Evolutionary conservation across 371 early-diverging fungal genomes (phyloP), one percentile per base, ranked within the genome.

Genomic region (Circinella umbellata): DNA sequence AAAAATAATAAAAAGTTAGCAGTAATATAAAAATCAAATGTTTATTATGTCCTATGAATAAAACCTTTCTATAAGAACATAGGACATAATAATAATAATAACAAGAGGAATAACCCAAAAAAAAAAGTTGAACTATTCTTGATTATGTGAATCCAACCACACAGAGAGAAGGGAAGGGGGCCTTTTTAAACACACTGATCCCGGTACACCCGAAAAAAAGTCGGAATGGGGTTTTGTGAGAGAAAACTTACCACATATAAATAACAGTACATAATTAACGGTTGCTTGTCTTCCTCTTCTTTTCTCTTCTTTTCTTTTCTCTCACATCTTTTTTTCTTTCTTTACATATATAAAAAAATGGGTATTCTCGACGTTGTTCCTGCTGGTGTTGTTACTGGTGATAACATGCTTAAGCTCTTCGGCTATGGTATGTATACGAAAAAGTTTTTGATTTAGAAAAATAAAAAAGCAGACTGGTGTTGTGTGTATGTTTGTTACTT

Each of bases 351-450:
- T 75, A 65, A 9, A 42, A 84, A 69, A 73, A 90, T 90, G 90
- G 93, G 92, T 84, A 72, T 94, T 65, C 87, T 91, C 72, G 91
- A 91, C 77, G 88, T 94, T 75, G 91, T 95, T 77, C 92, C 93
- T 70, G 85, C 94, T 79, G 96, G 96, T 69, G 95, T 96, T 78
- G 83, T 96, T 76, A 93, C 95, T 69, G 96, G 96, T 71, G 90
- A 95, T 76, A 85, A 94, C 79, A 87, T 95, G 73, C 86, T 88
- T 80, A 95, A 95, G 90, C 80, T 95, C 69, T 92, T 93, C 69
- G 83, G 88, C 70, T 94, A 95, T 71, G 84, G 83, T 83, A 83
- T 27, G 27, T 27, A 27, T 27, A 27, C 27, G 27, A 27, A 27
- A 27, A 27, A 27, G 27, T 27, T 27, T 27, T 27, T 27, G 2